Conservation (phyloP, 1,284 basidiomycete species). For the Cryptococcus sp. region DNA sequence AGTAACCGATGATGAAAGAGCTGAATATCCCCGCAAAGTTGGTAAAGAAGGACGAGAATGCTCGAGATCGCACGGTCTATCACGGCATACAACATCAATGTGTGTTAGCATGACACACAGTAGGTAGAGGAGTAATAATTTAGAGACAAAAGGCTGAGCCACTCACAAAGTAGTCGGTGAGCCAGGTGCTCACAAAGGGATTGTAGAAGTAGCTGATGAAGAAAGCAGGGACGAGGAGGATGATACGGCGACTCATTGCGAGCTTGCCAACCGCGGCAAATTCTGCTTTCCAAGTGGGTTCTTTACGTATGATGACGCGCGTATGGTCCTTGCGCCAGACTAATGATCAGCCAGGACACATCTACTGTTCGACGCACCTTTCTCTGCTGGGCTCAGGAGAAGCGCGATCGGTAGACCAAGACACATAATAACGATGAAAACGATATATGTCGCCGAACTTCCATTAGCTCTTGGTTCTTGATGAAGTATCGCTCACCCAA, state of each 20-base stretch:
- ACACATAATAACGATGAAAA: slow-evolving; percentile 43
- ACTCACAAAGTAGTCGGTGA: slow-evolving; percentile 37
- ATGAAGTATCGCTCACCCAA: slow-evolving; percentile 18
- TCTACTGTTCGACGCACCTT: slow-evolving; percentile 13
- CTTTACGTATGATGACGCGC: slow-evolving; percentile 19
- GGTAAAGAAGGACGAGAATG: slow-evolving; percentile 40
- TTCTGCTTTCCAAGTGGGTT: slow-evolving; percentile 20
- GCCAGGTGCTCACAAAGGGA: slow-evolving; percentile 33
- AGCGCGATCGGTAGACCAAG: slow-evolving; percentile 36
- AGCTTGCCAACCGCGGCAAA: slow-evolving; percentile 28
- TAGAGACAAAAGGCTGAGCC: neutral
- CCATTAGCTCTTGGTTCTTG: neutral
- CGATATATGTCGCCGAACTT: slow-evolving; percentile 30
- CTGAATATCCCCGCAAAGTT: slow-evolving; percentile 35
- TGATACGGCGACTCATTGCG: slow-evolving; percentile 22
- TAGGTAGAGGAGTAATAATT: neutral
- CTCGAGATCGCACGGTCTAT: slow-evolving; percentile 37
- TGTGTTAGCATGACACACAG: neutral
- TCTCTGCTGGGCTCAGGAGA: slow-evolving; percentile 26
- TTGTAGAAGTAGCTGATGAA: slow-evolving; percentile 40
- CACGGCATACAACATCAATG: neutral
- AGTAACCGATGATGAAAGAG: slow-evolving; percentile 31
- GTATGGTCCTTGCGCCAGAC: slow-evolving; percentile 34
- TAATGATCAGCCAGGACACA: slow-evolving; percentile 10
- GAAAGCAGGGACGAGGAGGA: slow-evolving; percentile 31